phyloP scores from a whole-genome alignment of 495 filamentous ascomycete species.

The Aspergillus kassunensis region DNA sequence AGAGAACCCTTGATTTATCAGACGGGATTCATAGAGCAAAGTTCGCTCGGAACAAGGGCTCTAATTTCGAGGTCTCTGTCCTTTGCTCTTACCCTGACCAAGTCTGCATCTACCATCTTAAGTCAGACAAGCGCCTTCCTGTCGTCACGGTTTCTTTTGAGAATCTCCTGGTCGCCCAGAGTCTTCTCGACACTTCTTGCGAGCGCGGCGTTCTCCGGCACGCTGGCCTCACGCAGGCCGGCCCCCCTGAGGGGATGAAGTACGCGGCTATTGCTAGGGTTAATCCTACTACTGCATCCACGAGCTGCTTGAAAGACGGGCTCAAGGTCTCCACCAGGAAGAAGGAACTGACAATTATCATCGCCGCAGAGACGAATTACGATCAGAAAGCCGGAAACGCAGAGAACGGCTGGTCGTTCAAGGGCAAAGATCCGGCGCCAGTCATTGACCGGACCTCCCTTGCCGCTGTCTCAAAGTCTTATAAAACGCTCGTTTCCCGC shows the following conservation, averaged over 20 bases:
- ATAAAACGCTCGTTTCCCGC: conserved; percentile 23
- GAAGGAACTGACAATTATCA: neutral
- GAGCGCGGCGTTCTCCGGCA: neutral
- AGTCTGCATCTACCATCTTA: conserved; percentile 43
- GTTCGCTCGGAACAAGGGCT: neutral
- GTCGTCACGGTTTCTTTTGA: conserved; percentile 27
- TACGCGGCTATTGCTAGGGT: neutral
- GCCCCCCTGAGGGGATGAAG: neutral
- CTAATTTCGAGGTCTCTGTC: neutral
- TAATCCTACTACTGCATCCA: neutral
- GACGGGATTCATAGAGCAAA: conserved; percentile 33
- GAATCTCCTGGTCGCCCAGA: conserved; percentile 20
- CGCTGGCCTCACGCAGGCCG: neutral
- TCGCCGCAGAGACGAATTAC: conserved; percentile 43
- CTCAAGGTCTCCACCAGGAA: conserved; percentile 2
- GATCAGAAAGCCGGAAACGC: conserved; percentile 40
- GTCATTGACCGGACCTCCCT: conserved; percentile 29
- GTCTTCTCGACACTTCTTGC: conserved; percentile 2
- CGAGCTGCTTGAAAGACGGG: conserved; percentile 7
- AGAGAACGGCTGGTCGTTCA: conserved; percentile 40
- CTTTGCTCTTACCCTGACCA: conserved; percentile 48
- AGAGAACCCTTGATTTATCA: conserved; percentile 38
- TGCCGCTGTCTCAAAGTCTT: conserved; percentile 23
- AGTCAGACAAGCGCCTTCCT: conserved; percentile 22
- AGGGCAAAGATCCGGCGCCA: conserved; percentile 37